Base-by-base conservation (phyloP, 805 yeast species). In the Saturnispora gosingensis region DNA sequence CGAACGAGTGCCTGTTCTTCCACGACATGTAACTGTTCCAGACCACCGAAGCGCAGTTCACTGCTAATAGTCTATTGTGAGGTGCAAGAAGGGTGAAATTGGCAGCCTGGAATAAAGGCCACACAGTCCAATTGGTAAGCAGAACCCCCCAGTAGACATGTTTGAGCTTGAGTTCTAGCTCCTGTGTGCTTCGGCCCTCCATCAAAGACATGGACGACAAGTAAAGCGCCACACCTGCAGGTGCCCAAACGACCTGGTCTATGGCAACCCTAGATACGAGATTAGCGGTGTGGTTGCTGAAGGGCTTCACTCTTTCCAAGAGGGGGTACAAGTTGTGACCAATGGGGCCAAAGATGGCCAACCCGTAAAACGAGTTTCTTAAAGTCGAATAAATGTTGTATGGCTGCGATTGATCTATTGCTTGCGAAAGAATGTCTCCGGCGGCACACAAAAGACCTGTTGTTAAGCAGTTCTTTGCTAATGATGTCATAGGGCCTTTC, bases 61-160 rank as follows among this genome's bases (percentile, higher is more conserved):
- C 95, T 10, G 81, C 72, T 45, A 86, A 60, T 45, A 90, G 66
- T 38, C 95, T 75, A 58, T 77, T 78, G 43, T 81, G 81, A 7
- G 81, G 76, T 0, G 97, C 97, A 2, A 88, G 76, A 7, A 86
- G 60, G 45, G 81, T 75, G 61, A 91, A 88, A 67, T 91, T 93
- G 55, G 83, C 56, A 50, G 81, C 61, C 67, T 93, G 98, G 56
- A 93, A 85, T 0, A 79, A 67, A 0, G 98, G 98, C 99, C 98
- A 93, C 11, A 91, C 84, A 48, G 73, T 62, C 90, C 95, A 88
- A 65, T 89, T 90, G 16, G 85, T 74, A 34, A 72, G 64, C 42
- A 90, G 67, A 0, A 96, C 89, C 4, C 76, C 73, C 82, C 81
- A 69, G 78, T 80, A 80, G 53, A 82, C 79, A 15, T 71, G 67